Evolutionary conservation across 441 rosid species (phyloP), one percentile per base, ranked within the genome.

Genomic region (Geranium incanum): DNA sequence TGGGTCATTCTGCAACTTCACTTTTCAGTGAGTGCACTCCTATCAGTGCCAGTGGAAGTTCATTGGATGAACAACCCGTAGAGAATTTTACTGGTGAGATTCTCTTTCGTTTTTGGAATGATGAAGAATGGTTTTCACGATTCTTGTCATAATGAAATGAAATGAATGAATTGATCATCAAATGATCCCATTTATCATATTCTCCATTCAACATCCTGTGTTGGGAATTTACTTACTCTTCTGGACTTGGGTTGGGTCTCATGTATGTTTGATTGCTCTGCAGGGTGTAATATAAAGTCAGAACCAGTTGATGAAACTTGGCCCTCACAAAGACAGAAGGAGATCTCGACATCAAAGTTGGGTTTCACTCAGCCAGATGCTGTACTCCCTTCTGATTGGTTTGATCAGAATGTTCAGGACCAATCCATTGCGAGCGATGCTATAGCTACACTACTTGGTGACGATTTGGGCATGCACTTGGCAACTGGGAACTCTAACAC

Each of bases 311-410:
- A 79, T 70, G 88, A 78, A 69, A 75, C 75, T 21, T 86, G 84
- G 87, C 81, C 81, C 63, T 78, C 86, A 16, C 88, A 79, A 69
- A 76, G 79, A 57, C 84, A 79, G 74, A 82, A 77, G 57, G 87
- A 79, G 76, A 76, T 69, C 59, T 55, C 62, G n/a, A 63, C 70
- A 60, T 19, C 72, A 59, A 52, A 55, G 69, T 67, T 80, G 70
- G 90, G 84, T 72, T 43, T 77, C 67, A 79, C 78, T 70, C 70
- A 81, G 65, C 86, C 93, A 36, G 95, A 89, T 75, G 89, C 87
- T 50, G 77, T 90, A 72, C 89, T 89, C 55, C 87, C 84, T 68
- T 86, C 97, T 39, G 87, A 84, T 80, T 92, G 96, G 96, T 75
- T 87, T 68, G 95, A 87, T 74, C 89, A 86, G 43, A 81, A 83